Conservation (phyloP, 148 eudicot species). For the Dysphania ambrosioides region DNA sequence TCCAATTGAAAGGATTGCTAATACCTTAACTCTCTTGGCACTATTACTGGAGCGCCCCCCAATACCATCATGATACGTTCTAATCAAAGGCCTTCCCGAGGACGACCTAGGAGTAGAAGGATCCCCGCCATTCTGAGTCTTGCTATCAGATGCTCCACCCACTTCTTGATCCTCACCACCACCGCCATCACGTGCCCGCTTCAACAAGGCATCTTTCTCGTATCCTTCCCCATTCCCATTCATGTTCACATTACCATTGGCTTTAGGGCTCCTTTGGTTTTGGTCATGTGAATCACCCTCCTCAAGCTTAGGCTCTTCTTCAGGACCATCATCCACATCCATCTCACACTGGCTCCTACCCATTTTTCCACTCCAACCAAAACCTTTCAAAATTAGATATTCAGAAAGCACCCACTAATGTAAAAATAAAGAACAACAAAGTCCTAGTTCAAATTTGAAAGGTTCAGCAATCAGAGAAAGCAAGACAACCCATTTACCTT, state of each 20-base stretch:
- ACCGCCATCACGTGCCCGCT: slow-evolving; percentile 6
- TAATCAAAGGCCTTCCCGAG: slow-evolving; percentile 25
- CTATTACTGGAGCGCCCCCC: slow-evolving; percentile 29
- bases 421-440: too few relatives aligned
- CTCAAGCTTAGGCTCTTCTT: slow-evolving; percentile 30
- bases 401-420: too few relatives aligned
- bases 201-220: background rate
- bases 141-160: slow-evolving; percentile 3
- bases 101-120: slow-evolving; percentile 29
- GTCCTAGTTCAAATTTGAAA: too few relatives aligned
- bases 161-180: background rate
- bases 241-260: too few relatives aligned
- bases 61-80: slow-evolving; percentile 25
- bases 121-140: slow-evolving; percentile 25
- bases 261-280: slow-evolving; percentile 10
- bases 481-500: too few relatives aligned
- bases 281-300: slow-evolving; percentile 25
- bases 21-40: slow-evolving; percentile 34
- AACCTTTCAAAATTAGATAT: too few relatives aligned
- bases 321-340: slow-evolving; percentile 24
- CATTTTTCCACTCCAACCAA: slow-evolving; percentile 16
- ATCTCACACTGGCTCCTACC: slow-evolving; percentile 27
- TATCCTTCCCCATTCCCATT: slow-evolving; percentile 29
- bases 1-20: background rate
- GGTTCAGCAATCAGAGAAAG: too few relatives aligned